A percentile compares a stretch with the other conserved stretches of the same genome.
These are phyloP conservation scores for Jaminaea rosea DNA, from an alignment of 1,284 basidiomycete species.

Conservation along the genomic window DNA sequence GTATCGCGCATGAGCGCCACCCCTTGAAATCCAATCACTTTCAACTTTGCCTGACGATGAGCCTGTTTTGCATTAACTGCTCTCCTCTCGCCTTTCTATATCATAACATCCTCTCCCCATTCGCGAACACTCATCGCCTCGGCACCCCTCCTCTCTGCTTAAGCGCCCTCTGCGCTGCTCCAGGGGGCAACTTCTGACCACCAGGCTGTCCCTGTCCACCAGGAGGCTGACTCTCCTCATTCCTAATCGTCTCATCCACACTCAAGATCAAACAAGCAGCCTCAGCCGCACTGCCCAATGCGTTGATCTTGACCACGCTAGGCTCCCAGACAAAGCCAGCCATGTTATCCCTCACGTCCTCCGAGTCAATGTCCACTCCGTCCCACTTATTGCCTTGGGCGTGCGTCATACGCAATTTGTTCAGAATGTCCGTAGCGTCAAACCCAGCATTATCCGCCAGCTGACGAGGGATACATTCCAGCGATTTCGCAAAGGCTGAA, in stretches of 20 bases:
- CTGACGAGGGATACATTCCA: conserved; percentile 95
- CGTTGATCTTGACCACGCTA: conserved; percentile 87
- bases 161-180: conserved; percentile 41
- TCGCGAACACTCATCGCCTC: neutral
- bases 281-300: conserved; percentile 86
- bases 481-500: conserved; percentile 88
- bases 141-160: conserved; percentile 6
- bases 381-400: conserved; percentile 77
- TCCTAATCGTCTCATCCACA: conserved; percentile 45
- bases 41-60: too few species aligned
- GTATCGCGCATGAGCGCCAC: too few species aligned
- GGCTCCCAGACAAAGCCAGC: conserved; percentile 97
- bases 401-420: conserved; percentile 94
- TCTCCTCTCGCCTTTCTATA: too few species aligned
- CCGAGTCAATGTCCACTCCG: conserved; percentile 90
- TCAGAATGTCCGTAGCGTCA: conserved; percentile 93
- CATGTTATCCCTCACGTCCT: conserved; percentile 83
- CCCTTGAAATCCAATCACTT: too few species aligned
- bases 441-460: conserved; percentile 97
- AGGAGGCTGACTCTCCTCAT: conserved; percentile 26
- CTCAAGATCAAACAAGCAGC: conserved; percentile 77
- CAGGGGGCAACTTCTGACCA: conserved; percentile 34
- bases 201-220: conserved; percentile 17
- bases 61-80: too few species aligned
- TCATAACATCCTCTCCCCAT: too few species aligned